Conservation (phyloP, 164 flowering plant genomes). For the Berberis vulgaris region DNA sequence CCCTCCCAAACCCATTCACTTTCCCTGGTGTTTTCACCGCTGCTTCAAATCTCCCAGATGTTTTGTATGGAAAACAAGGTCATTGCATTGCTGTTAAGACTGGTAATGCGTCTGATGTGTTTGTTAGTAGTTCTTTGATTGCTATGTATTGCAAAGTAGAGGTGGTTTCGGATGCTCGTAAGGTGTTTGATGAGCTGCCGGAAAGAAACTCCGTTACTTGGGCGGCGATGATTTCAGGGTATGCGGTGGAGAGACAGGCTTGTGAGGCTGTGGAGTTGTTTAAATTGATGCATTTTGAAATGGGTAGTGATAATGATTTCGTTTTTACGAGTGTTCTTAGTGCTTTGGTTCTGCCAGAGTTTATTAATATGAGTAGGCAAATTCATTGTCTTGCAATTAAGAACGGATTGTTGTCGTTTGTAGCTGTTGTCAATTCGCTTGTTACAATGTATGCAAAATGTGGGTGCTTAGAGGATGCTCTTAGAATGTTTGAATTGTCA, state of each 20-base stretch:
- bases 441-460: conserved; percentile 71
- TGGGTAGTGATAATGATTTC: conserved; percentile 44
- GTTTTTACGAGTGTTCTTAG: conserved; percentile 61
- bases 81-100: conserved; percentile 46
- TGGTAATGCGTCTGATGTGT: conserved; percentile 35
- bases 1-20: conserved; percentile 53
- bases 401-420: conserved; percentile 35
- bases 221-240: conserved; percentile 78
- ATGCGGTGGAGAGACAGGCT: conserved; percentile 37
- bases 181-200: conserved; percentile 67
- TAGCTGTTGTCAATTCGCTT: conserved; percentile 52
- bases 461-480: conserved; percentile 48
- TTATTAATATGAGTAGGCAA: conserved; percentile 30
- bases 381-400: conserved; percentile 47
- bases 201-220: conserved; percentile 65
- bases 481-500: conserved; percentile 31
- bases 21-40: conserved; percentile 63
- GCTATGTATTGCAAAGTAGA: conserved; percentile 65
- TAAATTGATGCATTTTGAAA: conserved; percentile 26
- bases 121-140: conserved; percentile 52
- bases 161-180: conserved; percentile 36
- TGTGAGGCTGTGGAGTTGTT: conserved; percentile 43
- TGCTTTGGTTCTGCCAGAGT: conserved; percentile 29
- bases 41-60: conserved; percentile 22
- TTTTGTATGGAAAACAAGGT: conserved; percentile 33